Evolutionary conservation across 2,329 filamentous ascomycete genomes (phyloP), one percentile per base, ranked within the genome.

Genomic region (Corynespora cassiicola): DNA sequence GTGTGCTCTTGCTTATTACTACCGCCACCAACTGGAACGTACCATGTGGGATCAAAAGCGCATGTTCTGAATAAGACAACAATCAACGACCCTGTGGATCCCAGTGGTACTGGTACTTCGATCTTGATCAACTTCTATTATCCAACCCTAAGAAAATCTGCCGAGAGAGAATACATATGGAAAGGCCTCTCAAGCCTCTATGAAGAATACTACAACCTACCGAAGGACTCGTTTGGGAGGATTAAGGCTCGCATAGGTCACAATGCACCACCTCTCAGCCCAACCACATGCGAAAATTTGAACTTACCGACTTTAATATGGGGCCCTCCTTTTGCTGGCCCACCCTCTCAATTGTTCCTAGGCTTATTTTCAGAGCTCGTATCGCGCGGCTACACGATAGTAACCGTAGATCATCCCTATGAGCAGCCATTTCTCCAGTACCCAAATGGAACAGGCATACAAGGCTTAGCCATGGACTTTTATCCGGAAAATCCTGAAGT

Each of bases 371-470:
- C 45, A 3, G 45, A 51, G 12, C 21, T 49, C 4, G 45, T 34
- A 16, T 45, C 40, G 18, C 29, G 38, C 7, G 45, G 48, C 16
- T 50, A 47, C 31, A 31, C 43, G 6, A 30, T 52, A n/a, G 31
- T 52, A 8, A 43, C 38, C 8, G 20, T 52, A 2, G 52, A 52
- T 24, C 52, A 55, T 26, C 52, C 52, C 1, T 42, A 46, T 35
- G 52, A 55, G 28, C 39, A 43, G 23, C 49, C 48, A 10, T 55
- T 46, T 21, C 23, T 55, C 3, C 22, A 48, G 19, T 45, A 47
- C 5, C 49, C 52, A 2, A 21, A 55, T 17, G 42, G 46, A 14
- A 51, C 46, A 0, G 30, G 21, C 7, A 25, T 47, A 20, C 5
- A 23, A 7, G 45, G 42, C 8, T 20, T 42, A 9, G 19, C 32